These are phyloP conservation scores for Suillus alpinus DNA, from an alignment of 768 basidiomycete species.

Conservation along the genomic window DNA sequence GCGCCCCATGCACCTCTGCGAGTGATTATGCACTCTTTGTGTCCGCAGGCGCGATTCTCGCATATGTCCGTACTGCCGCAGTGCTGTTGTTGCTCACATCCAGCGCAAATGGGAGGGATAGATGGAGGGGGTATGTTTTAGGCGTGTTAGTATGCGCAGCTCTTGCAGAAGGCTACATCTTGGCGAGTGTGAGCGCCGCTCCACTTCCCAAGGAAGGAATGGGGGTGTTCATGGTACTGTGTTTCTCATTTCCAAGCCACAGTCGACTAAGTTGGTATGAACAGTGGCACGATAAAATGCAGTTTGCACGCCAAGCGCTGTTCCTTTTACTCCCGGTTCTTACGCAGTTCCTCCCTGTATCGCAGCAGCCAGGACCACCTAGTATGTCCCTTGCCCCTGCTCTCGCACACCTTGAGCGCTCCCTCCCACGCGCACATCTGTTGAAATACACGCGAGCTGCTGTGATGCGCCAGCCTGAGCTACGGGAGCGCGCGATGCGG, in stretches of 20 bases:
- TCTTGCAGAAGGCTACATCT: slow-evolving; percentile 53
- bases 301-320: slow-evolving; percentile 50
- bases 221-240: slow-evolving; percentile 40
- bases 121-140: slow-evolving; percentile 44
- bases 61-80: slow-evolving; percentile 57
- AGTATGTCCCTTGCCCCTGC: slow-evolving; percentile 22
- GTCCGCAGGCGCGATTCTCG: slow-evolving; percentile 50
- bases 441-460: slow-evolving; percentile 57
- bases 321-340: slow-evolving; percentile 58
- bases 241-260: neutral
- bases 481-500: slow-evolving; percentile 42
- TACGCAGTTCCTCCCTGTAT: slow-evolving; percentile 41
- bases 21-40: slow-evolving; percentile 61
- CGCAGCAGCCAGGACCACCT: slow-evolving; percentile 28
- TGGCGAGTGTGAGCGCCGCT: slow-evolving; percentile 45
- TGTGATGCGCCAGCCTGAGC: slow-evolving; percentile 48
- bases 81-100: slow-evolving; percentile 47
- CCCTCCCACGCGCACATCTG: slow-evolving; percentile 47
- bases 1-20: slow-evolving; percentile 62
- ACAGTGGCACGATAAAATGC: slow-evolving; percentile 67
- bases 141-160: slow-evolving; percentile 48
- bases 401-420: slow-evolving; percentile 33
- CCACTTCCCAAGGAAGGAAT: slow-evolving; percentile 40
- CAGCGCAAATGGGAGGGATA: slow-evolving; percentile 36
- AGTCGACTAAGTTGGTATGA: neutral